Base-by-base conservation (phyloP, 2,329 filamentous ascomycete species). In the Penicillium sp. region DNA sequence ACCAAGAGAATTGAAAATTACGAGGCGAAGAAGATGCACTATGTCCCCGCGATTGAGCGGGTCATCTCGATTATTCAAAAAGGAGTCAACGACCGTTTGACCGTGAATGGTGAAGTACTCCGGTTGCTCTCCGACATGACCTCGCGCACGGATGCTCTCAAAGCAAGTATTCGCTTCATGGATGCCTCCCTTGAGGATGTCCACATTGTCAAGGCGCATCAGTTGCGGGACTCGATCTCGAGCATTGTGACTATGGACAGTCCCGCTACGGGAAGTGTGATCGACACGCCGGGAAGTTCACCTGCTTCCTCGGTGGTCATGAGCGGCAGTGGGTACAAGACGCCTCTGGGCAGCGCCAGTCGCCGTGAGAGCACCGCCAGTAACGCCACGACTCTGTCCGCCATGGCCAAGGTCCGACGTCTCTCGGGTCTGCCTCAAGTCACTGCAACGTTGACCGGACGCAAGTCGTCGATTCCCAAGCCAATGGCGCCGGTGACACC, bases 81-180 rank as follows among this genome's bases (percentile, higher is more conserved):
- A 64, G 93, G 93, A n/a, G 86, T 97, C 61, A 87, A 88, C 64
- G 90, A 97, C 63, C 83, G 93, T n/a, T 76, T 96, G 43, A 97
- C 93, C 0, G 89, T 97, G 47, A 97, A 98, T 63, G 93, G 93
- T 39, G 93, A 97, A 69, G 93, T 97, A 53, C 70, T 97, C 27
- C 82, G 90, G 39, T 75, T 97, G 29, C 85, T 95, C 61, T 81
- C 83, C 5, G 90, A 97, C 60, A 86, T 96, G 73, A 84, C 89
- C 61, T 77, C 82, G n/a, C 84, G 85, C 59, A 94, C 90, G 81
- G 80, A 85, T 55, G 79, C 81, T 4, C 73, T 96, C 44, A 88
- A 90, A 62, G 77, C 79, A 11, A 82, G 87, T 53, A 91, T 93
- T 73, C 79, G 75, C 49, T 85, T 90, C 4, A 83, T 93, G 73